Evolutionary conservation across 2,329 filamentous ascomycete genomes (phyloP).

Genomic region (Ophiocordyceps camponoti-floridani): DNA sequence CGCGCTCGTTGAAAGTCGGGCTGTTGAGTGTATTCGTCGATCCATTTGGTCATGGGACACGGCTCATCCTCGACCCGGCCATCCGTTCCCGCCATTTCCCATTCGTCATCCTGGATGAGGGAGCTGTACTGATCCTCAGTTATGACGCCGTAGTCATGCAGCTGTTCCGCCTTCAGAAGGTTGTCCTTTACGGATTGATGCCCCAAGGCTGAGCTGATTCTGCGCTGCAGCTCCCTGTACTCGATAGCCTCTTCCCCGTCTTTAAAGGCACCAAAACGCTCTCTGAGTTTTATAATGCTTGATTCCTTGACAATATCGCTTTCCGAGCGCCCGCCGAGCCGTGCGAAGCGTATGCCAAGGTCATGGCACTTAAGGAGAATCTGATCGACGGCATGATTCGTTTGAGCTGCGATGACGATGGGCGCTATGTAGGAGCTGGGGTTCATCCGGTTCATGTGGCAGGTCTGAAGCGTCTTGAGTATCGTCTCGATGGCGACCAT

Average conservation of each 20-base stretch:
- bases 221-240: too few relatives aligned
- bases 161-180: conserved; percentile 28
- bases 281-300: conserved; percentile 46
- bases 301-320: conserved; percentile 46
- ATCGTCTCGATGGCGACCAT: conserved; percentile 40
- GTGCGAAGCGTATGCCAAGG: conserved; percentile 31
- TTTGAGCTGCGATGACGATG: conserved; percentile 74
- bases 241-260: too few relatives aligned
- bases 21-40: conserved; percentile 3
- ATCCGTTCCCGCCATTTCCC: conserved; percentile 6
- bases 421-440: conserved; percentile 21
- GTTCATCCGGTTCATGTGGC: conserved; percentile 17
- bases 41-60: conserved; percentile 4
- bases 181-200: conserved; percentile 1
- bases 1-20: not conserved
- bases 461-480: conserved; percentile 33
- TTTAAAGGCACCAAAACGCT: conserved; percentile 5
- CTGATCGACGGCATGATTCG: conserved; percentile 81
- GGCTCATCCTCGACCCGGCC: not conserved
- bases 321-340: conserved; percentile 48
- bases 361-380: conserved; percentile 45
- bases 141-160: conserved; percentile 39
- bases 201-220: not conserved
- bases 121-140: conserved; percentile 44
- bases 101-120: conserved; percentile 27